Evolutionary conservation across 805 yeast genomes (phyloP).

Genomic region (Maudiozyma pseudohumilis): DNA sequence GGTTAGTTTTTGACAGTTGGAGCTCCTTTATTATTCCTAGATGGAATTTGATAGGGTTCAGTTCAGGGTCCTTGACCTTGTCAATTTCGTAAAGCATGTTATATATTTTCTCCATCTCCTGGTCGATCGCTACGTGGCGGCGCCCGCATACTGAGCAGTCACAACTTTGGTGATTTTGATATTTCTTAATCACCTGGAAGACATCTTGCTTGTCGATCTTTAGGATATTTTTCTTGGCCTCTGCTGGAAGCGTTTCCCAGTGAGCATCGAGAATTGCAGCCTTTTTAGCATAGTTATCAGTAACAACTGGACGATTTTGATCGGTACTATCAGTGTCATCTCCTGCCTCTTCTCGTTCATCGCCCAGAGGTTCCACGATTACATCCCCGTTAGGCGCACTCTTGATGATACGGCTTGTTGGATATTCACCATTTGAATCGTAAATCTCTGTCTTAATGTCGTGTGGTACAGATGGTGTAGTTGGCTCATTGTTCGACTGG

Average conservation of each 20-base stretch:
- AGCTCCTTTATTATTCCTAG: conserved; percentile 27
- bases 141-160: conserved; percentile 73
- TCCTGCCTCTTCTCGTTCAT: conserved; percentile 12
- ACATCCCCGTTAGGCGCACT: conserved; percentile 70
- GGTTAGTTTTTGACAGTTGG: conserved; percentile 17
- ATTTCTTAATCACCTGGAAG: conserved; percentile 50
- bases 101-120: conserved; percentile 65
- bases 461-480: conserved; percentile 2
- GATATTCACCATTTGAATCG: conserved; percentile 55
- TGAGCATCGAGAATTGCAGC: conserved; percentile 27
- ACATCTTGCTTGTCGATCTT: conserved; percentile 62
- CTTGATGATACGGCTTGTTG: conserved; percentile 59
- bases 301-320: conserved; percentile 2
- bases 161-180: conserved; percentile 44
- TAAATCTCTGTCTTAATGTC: conserved; percentile 37
- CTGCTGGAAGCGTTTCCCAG: conserved; percentile 60
- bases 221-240: conserved; percentile 50
- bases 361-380: conserved; percentile 42
- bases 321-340: conserved; percentile 8
- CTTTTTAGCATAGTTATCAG: conserved; percentile 11
- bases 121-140: conserved; percentile 59
- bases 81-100: conserved; percentile 53
- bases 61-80: conserved; percentile 27
- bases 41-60: conserved; percentile 27
- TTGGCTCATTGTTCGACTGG: not conserved